These are phyloP conservation scores for Carex kokanica DNA, from an alignment of 176 grass and related monocot species.

Conservation along the genomic window DNA sequence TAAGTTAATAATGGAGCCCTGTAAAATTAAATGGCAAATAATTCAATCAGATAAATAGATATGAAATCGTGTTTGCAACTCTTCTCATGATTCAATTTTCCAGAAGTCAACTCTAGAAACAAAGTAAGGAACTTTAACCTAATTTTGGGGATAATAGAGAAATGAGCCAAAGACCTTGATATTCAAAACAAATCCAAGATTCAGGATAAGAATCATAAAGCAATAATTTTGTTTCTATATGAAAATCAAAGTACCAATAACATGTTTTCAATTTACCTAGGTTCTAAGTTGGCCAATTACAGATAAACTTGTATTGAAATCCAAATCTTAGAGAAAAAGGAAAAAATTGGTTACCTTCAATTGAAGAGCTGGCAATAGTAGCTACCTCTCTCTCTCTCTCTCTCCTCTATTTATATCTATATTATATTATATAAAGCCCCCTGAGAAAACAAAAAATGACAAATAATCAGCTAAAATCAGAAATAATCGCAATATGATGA, in stretches of 20 bases:
- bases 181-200: not conserved
- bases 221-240: not conserved
- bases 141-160: not conserved
- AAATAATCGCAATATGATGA: no score
- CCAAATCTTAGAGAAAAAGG: not conserved
- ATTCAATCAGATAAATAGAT: not conserved
- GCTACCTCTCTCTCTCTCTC: not conserved
- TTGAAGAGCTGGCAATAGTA: slow-evolving; percentile 8
- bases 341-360: not conserved
- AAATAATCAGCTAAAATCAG: not conserved
- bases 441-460: not conserved
- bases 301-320: not conserved
- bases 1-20: slow-evolving; percentile 12
- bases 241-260: not conserved
- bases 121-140: not conserved
- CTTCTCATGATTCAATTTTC: not conserved
- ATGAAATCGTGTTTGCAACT: not conserved
- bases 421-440: not conserved
- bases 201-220: not conserved
- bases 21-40: slow-evolving; percentile 1
- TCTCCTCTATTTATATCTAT: not conserved
- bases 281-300: slow-evolving; percentile 8
- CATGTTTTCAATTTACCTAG: not conserved
- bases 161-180: not conserved
- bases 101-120: slow-evolving; percentile 1